Evolutionary conservation across 2,329 filamentous ascomycete species (phyloP), one percentile per base, ranked within the genome.

Genomic region (Colletotrichum cereale): DNA sequence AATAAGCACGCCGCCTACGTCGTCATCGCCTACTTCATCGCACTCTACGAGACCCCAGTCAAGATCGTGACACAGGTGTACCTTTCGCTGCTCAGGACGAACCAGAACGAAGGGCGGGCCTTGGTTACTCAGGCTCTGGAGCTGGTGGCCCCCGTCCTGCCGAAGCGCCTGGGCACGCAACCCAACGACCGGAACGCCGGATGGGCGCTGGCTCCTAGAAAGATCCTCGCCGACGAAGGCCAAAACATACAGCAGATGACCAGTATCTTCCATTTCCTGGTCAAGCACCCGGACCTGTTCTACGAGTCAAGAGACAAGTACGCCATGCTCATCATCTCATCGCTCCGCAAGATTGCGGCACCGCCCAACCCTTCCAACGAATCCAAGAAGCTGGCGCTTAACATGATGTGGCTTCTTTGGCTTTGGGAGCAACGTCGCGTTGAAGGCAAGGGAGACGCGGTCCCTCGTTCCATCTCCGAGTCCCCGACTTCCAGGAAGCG

Each of bases 1-100:
- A 99, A 98, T 85, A 99, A 99, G 81, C 96, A 98, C 80, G 96
- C 96, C 0, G 95, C 96, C 3, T 99, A 99, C 77, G 96, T 98
- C 6, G 90, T 99, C 7, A 97, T 99, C 73, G 95, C 94, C 3
- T 99, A 98, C 82, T 99, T 99, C 84, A 98, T 99, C 76, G 94
- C 94, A 0, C 93, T 97, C 74, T 99, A 97, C 78, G 97, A 99
- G 76, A 98, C 96, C 0, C 97, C 96, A 0, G 88, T 93, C 16
- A 99, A 98, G 87, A 98, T 99, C 67, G 95, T 96, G 4, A 93
- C 93, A 26, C 96, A 98, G 80, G 95, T 99, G 29, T 99, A 99
- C 79, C 91, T 96, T 74, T 95, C 95, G 2, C 86, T 99, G 21
- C 84, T 99, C 31, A 93, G 94, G 81, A 95, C 96, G 1, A 97